phyloP scores from a whole-genome alignment of 2,329 filamentous ascomycete species.

The Lasiodiplodia theobromae region DNA sequence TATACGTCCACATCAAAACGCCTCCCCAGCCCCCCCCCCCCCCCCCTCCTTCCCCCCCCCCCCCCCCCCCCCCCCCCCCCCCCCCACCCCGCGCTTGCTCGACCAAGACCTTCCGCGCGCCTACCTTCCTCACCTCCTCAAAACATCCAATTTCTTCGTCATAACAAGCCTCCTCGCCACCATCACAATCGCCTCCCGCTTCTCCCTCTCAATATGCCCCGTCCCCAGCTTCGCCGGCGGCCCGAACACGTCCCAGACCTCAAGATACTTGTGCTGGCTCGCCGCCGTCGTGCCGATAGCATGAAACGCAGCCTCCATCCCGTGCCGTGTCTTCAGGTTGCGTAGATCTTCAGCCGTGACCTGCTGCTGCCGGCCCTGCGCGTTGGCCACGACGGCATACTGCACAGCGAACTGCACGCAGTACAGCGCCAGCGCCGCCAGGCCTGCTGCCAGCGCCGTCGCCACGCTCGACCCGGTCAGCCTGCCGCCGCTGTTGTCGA shows the following conservation, averaged over 20 bases:
- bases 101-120: too few relatives aligned
- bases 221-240: not conserved
- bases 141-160: too few relatives aligned
- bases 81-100: too few relatives aligned
- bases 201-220: too few relatives aligned
- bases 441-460: not conserved
- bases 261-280: not conserved
- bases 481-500: not conserved
- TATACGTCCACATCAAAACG: too few relatives aligned
- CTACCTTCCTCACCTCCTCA: too few relatives aligned
- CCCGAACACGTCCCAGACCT: conserved; percentile 4
- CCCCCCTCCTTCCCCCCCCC: too few relatives aligned
- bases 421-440: conserved; percentile 4
- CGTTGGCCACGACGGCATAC: not conserved
- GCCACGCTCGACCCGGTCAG: conserved; percentile 12
- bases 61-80: too few relatives aligned
- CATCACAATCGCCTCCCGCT: too few relatives aligned
- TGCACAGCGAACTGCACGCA: conserved; percentile 4
- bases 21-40: too few relatives aligned
- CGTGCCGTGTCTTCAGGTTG: not conserved
- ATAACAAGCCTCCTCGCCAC: too few relatives aligned
- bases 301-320: not conserved
- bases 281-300: not conserved
- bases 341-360: conserved; percentile 1
- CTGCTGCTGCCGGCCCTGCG: not conserved